phyloP scores from a whole-genome alignment of 1,284 basidiomycete species.

The Papiliotrema nemorosa region DNA sequence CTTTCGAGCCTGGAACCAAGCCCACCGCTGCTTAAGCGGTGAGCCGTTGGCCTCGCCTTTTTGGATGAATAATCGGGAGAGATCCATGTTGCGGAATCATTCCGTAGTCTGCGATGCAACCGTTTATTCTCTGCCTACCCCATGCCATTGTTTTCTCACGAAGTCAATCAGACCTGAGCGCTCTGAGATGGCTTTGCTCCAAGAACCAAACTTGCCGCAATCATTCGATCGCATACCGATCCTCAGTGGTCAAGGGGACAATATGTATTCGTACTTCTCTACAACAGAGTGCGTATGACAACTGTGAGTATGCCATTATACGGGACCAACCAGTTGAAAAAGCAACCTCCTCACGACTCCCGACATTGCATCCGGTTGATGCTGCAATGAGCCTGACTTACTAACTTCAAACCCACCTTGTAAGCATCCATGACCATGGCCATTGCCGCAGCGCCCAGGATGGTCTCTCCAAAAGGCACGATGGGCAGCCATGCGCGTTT shows the following conservation, averaged over 20 bases:
- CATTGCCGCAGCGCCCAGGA: conserved; percentile 72
- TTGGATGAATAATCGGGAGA: background rate
- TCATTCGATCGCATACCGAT: no score
- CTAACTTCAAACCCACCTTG: conserved; percentile 28
- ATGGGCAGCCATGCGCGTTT: conserved; percentile 71
- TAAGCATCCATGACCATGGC: conserved; percentile 83
- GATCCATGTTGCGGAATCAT: no score
- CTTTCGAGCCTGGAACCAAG: conserved; percentile 61
- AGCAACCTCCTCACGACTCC: conserved; percentile 80
- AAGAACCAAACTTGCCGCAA: no score
- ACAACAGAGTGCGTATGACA: no score
- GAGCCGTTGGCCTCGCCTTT: background rate
- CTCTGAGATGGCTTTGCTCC: no score
- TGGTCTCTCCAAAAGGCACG: conserved; percentile 61
- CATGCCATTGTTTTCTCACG: no score
- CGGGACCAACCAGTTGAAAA: conserved; percentile 86
- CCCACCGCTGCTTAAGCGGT: conserved; percentile 40
- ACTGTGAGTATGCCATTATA: conserved; percentile 25
- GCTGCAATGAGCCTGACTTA: conserved; percentile 59
- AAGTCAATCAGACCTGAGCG: no score
- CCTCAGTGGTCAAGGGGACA: background rate
- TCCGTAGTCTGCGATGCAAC: no score
- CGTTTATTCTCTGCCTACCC: no score
- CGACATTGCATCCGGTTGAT: conserved; percentile 82
- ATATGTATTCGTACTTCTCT: background rate